phyloP scores from a whole-genome alignment of 163 green algal species.

The Chlorella variabilis region DNA sequence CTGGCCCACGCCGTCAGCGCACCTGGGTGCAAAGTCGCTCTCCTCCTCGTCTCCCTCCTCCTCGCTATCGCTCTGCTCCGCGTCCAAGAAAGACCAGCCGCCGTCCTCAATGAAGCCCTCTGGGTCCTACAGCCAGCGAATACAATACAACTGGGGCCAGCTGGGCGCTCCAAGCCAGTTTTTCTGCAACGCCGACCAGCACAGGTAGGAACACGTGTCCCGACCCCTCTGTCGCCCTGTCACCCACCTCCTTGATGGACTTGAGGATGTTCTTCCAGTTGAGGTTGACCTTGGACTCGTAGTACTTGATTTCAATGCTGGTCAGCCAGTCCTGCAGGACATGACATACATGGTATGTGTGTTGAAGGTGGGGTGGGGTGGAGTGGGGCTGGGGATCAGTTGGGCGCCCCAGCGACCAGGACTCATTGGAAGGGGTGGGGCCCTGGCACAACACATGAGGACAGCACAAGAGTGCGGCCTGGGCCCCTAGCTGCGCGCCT shows the following conservation, averaged over 20 bases:
- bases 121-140: conserved; percentile 77
- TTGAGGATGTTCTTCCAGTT: conserved; percentile 99
- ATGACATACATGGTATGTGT: too few relatives aligned
- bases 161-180: too few relatives aligned
- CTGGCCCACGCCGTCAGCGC: background rate
- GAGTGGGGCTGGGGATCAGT: too few relatives aligned
- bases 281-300: conserved; percentile 98
- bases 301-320: conserved; percentile 97
- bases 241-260: conserved; percentile 81
- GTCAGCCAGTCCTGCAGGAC: conserved; percentile 87
- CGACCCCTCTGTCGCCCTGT: background rate
- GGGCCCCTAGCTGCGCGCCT: too few relatives aligned
- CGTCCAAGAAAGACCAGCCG: conserved; percentile 97
- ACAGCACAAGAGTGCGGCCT: too few relatives aligned
- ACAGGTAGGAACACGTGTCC: too few relatives aligned
- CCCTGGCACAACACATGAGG: too few relatives aligned
- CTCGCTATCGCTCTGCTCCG: conserved; percentile 75
- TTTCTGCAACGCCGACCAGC: too few relatives aligned
- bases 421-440: too few relatives aligned
- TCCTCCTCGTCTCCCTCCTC: conserved; percentile 73
- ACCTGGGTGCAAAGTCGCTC: conserved; percentile 61
- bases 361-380: too few relatives aligned
- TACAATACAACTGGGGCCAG: background rate
- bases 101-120: conserved; percentile 94
- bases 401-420: too few relatives aligned